Percentiles rank a stretch among this genome's conserved stretches.
These are phyloP conservation scores for Nigrograna mackinnonii DNA, from an alignment of 2,329 filamentous ascomycete genomes.

Conservation along the genomic window DNA sequence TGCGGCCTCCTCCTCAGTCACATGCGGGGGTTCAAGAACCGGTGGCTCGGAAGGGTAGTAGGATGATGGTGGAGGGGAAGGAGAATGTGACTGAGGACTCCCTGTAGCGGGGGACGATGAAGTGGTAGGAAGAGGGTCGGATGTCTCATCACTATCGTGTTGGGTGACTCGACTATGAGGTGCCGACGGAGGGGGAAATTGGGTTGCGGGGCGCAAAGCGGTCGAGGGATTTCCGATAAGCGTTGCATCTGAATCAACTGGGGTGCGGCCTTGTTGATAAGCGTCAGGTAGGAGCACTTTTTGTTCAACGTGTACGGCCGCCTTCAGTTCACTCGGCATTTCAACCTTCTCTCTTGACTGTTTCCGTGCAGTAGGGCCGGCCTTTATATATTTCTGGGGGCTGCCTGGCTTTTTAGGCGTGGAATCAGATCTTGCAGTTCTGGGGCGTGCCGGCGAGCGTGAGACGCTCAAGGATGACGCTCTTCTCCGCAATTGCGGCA, in stretches of 20 bases:
- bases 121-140: slow-evolving; percentile 8
- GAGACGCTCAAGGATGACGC: slow-evolving; percentile 20
- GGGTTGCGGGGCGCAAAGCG: slow-evolving; percentile 8
- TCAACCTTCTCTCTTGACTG: too few species aligned
- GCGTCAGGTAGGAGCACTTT: slow-evolving; percentile 6
- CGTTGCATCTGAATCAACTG: slow-evolving; percentile 30
- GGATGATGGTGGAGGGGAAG: slow-evolving; percentile 17
- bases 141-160: slow-evolving; percentile 10
- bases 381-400: too few species aligned
- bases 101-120: slow-evolving; percentile 4
- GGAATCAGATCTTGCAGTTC: slow-evolving; percentile 17
- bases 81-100: slow-evolving; percentile 5
- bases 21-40: slow-evolving; percentile 15
- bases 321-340: too few species aligned
- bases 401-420: slow-evolving; percentile 15
- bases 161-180: slow-evolving; percentile 6
- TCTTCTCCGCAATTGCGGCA: slow-evolving; percentile 16
- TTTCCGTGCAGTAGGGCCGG: too few species aligned
- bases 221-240: slow-evolving; percentile 24
- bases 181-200: slow-evolving; percentile 4
- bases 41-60: slow-evolving; percentile 22
- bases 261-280: slow-evolving; percentile 13
- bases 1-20: slow-evolving; percentile 31
- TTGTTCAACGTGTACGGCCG: slow-evolving; percentile 7
- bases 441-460: slow-evolving; percentile 22